Evolutionary conservation across 257 asterid species (phyloP).

Genomic region (Coffea canephora): DNA sequence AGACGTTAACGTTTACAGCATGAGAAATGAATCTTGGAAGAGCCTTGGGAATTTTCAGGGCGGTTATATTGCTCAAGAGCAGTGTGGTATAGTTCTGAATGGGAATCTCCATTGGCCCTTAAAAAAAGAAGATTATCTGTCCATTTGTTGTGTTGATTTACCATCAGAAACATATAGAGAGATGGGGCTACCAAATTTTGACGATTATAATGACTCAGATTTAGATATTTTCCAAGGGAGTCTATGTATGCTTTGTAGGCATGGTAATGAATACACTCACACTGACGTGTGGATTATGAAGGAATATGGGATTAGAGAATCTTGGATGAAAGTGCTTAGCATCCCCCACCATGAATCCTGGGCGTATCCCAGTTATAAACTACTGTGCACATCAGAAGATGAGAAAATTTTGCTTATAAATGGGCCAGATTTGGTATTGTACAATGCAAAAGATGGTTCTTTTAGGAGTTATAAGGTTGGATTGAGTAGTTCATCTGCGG

Average conservation of each 20-base stretch:
- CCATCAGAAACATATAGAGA: slow-evolving; percentile 29
- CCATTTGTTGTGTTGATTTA: slow-evolving; percentile 38
- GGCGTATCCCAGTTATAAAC: too few species aligned
- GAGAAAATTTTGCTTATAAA: too few species aligned
- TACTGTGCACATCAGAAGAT: too few species aligned
- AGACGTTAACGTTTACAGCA: slow-evolving; percentile 34
- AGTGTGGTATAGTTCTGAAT: slow-evolving; percentile 20
- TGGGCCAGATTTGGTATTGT: too few species aligned
- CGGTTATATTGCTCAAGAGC: slow-evolving; percentile 14
- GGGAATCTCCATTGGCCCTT: slow-evolving; percentile 54
- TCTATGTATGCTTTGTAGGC: slow-evolving; percentile 31
- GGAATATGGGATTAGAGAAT: slow-evolving; percentile 23
- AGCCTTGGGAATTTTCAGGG: slow-evolving; percentile 25
- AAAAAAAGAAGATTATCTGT: background rate
- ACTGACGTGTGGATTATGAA: slow-evolving; percentile 44
- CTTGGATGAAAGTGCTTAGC: slow-evolving; percentile 35
- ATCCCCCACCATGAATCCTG: slow-evolving; percentile 9
- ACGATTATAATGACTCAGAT: background rate
- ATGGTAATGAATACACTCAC: slow-evolving; percentile 10
- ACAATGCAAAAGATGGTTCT: too few species aligned
- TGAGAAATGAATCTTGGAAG: slow-evolving; percentile 43
- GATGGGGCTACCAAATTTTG: slow-evolving; percentile 29
- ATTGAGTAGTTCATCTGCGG: too few species aligned
- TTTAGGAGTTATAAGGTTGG: too few species aligned
- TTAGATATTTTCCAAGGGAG: slow-evolving; percentile 27